Percentiles rank a stretch among this genome's conserved stretches.
Conservation (phyloP, 805 yeast species). For the Cyberlindnera lachancei region DNA sequence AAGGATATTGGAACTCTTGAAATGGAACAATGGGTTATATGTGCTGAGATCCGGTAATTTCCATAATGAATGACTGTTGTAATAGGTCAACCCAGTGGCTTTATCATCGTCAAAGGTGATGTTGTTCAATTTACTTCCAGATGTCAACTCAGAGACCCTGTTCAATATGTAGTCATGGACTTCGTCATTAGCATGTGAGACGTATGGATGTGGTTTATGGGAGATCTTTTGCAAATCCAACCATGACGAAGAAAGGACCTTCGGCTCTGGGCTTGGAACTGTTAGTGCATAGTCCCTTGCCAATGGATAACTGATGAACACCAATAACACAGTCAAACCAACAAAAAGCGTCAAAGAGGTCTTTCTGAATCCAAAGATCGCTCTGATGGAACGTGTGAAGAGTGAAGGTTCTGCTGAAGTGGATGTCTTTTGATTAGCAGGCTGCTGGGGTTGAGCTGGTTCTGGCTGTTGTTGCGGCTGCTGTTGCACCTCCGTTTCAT, state of each 20-base stretch:
- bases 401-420: slow-evolving; percentile 11
- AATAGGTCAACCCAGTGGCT: slow-evolving; percentile 31
- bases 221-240: slow-evolving; percentile 64
- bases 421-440: too few species aligned
- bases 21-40: slow-evolving; percentile 52
- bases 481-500: not conserved
- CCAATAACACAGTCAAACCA: slow-evolving; percentile 36
- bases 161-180: slow-evolving; percentile 60
- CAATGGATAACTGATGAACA: slow-evolving; percentile 30
- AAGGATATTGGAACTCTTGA: slow-evolving; percentile 74
- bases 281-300: slow-evolving; percentile 35
- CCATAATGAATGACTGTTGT: slow-evolving; percentile 45
- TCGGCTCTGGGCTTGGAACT: slow-evolving; percentile 37
- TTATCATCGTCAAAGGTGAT: slow-evolving; percentile 32
- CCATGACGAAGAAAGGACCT: slow-evolving; percentile 47
- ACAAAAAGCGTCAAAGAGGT: slow-evolving; percentile 57
- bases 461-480: slow-evolving; percentile 1
- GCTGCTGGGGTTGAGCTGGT: not conserved
- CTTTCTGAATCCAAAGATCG: slow-evolving; percentile 64
- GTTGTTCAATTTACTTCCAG: slow-evolving; percentile 12
- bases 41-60: slow-evolving; percentile 28
- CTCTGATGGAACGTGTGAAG: slow-evolving; percentile 27
- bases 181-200: slow-evolving; percentile 65
- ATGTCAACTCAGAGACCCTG: slow-evolving; percentile 32
- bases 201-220: slow-evolving; percentile 64